Conservation (phyloP, 495 filamentous ascomycete genomes). For the Xylaria nigripes region DNA sequence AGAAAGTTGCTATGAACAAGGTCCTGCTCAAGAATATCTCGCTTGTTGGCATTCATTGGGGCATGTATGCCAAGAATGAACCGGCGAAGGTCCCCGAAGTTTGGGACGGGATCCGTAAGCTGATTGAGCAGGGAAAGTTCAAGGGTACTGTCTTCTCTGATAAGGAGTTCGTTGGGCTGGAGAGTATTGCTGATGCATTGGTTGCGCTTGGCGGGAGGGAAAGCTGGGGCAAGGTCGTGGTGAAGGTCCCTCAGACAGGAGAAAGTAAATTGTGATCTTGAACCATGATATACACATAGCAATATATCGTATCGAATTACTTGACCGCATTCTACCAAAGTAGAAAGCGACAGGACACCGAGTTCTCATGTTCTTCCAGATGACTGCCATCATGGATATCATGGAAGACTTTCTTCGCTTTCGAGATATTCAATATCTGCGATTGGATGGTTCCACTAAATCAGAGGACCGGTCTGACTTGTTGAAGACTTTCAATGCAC, state of each 20-base stretch:
- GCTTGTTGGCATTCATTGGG: constrained; percentile 87
- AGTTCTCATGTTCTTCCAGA: constrained; percentile 99
- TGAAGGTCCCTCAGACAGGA: constrained; percentile 68
- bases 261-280: constrained; percentile 41
- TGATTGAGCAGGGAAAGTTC: constrained; percentile 74
- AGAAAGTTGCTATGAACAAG: constrained; percentile 87
- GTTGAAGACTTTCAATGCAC: constrained; percentile 79
- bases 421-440: constrained; percentile 72
- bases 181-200: constrained; percentile 68
- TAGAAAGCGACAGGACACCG: constrained; percentile 83
- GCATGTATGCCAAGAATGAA: constrained; percentile 68
- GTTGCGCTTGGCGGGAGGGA: constrained; percentile 67
- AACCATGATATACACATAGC: neutral
- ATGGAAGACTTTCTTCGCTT: constrained; percentile 97
- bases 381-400: constrained; percentile 99
- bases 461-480: constrained; percentile 93
- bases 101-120: constrained; percentile 71
- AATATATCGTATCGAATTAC: no score
- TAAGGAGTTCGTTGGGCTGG: constrained; percentile 71
- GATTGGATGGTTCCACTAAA: constrained; percentile 93
- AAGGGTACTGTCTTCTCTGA: constrained; percentile 74
- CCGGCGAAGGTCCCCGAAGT: constrained; percentile 60
- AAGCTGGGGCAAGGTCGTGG: constrained; percentile 95
- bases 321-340: constrained; percentile 88
- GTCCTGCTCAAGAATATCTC: constrained; percentile 91